Evolutionary conservation across 768 basidiomycete genomes (phyloP), one percentile per base, ranked within the genome.

Genomic region (Suillus variegatus): DNA sequence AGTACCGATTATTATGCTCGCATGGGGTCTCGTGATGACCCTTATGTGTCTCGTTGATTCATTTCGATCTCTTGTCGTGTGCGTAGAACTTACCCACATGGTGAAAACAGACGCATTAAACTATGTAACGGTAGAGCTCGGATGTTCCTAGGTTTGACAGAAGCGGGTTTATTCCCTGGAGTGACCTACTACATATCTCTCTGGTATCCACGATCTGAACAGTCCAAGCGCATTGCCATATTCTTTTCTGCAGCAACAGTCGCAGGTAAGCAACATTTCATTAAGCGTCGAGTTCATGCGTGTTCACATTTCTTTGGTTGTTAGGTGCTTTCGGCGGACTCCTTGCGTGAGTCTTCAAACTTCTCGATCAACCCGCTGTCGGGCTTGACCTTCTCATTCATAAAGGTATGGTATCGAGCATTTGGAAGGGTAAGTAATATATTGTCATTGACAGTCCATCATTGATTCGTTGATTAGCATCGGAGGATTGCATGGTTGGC

Each of bases 181-280:
- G 73, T 82, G 63, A 77, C 76, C 2, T 84, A 82, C 63, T 81
- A 78, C 49, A 76, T 87, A 52, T 86, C 85, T 13, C 73, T 86
- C 58, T 89, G 88, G 88, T 86, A 91, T 71, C 81, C 85, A 12
- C 78, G 84, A 43, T 76, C 77, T 61, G 88, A 90, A 69, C 82
- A 87, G 52, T 86, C 84, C 20, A 77, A 75, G 69, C 82, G 88
- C 35, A 82, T 88, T 63, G 86, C 88, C 5, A 78, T 89, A 44
- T 89, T 90, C 79, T 88, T 88, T 73, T 84, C 84, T 22, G 86
- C 87, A 44, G 86, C 87, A 13, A 87, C 86, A 2, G 70, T 85
- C 43, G 83, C 86, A 20, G 87, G 82, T 73, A 40, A 18, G 72
- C 62, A 44, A n/a, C 5, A 20, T 7, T 46, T 8, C 49, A 16